Base-by-base conservation (phyloP, 176 grass and related monocot species). In the Rhynchospora pubera region DNA sequence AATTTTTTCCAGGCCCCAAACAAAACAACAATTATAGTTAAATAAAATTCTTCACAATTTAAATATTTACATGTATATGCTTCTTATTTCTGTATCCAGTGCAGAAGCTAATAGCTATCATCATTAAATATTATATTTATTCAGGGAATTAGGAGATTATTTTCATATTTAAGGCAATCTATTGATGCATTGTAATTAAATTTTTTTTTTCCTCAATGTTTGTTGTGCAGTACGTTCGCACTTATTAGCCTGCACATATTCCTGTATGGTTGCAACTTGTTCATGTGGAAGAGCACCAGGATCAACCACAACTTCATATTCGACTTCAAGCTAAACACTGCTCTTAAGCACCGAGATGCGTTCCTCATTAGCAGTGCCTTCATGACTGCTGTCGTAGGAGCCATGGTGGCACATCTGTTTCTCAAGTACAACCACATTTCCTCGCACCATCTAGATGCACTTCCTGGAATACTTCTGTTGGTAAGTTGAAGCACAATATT, bases 251-350 rank as follows among this genome's bases (percentile, higher is more conserved):
- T 98, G 82, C 96, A 98, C 52, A 84, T 90, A 82, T 98, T 98
- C 77, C 52, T 98, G 14, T 98, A 98, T 24, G 96, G 96, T 0
- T 98, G 96, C 89, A 94, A 98, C 69, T 81, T 98, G 12, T 90
- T 91, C 79, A 82, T 91, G 85, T 98, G 96, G 96, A 94, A 89
- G 82, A 84, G 68, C 62, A 93, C 91, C 24, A 69, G 96, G 82
- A 98, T 98, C 48, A 98, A 87, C 79, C 44, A 87, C 69, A 98
- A 98, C 26, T 98, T 94, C 91, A 95, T 98, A 55, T 98, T 98
- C 1, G 92, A 94, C 19, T 93, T 98, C 77, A 81, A 86, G 8
- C 68, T 85, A 0, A 91, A 26, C 75, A 94, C 96, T 0, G 96
- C 92, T 59, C 84, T 98, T 6, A 94, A 88, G 10, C 89, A 94